These are phyloP conservation scores for Prunus davidiana DNA, from an alignment of 306 rosid species.

Conservation along the genomic window DNA sequence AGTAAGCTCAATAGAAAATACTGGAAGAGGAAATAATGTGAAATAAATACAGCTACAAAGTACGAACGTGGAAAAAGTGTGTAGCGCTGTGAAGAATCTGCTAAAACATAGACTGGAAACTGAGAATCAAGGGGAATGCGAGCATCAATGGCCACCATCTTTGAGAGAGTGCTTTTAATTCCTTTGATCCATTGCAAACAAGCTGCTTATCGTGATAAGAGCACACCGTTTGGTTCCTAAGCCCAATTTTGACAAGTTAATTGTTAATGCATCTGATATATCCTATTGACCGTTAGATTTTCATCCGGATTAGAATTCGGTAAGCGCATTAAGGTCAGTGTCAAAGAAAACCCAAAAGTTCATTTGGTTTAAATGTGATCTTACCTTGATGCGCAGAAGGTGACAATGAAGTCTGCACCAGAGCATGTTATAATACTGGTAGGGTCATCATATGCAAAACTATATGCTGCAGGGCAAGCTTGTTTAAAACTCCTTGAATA, in stretches of 20 bases:
- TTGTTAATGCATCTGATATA: neutral
- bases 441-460: conserved; percentile 52
- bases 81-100: neutral
- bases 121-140: conserved; percentile 25
- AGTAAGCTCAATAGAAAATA: neutral
- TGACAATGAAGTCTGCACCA: conserved; percentile 39
- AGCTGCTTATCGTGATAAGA: conserved; percentile 39
- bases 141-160: conserved; percentile 39
- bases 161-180: conserved; percentile 25
- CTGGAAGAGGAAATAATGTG: neutral
- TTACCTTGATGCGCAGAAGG: conserved; percentile 62
- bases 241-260: neutral
- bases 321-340: too few relatives aligned
- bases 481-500: conserved; percentile 55
- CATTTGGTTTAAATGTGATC: neutral
- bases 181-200: conserved; percentile 38
- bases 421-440: conserved; percentile 51
- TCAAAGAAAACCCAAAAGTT: too few relatives aligned
- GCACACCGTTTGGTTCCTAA: conserved; percentile 57
- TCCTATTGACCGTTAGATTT: too few relatives aligned
- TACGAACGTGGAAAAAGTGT: neutral
- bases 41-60: neutral
- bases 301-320: too few relatives aligned
- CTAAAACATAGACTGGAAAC: conserved; percentile 19
- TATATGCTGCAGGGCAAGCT: conserved; percentile 53